Base-by-base conservation (phyloP, 116 monocot genomes). In the Trichopus zeylanicus region DNA sequence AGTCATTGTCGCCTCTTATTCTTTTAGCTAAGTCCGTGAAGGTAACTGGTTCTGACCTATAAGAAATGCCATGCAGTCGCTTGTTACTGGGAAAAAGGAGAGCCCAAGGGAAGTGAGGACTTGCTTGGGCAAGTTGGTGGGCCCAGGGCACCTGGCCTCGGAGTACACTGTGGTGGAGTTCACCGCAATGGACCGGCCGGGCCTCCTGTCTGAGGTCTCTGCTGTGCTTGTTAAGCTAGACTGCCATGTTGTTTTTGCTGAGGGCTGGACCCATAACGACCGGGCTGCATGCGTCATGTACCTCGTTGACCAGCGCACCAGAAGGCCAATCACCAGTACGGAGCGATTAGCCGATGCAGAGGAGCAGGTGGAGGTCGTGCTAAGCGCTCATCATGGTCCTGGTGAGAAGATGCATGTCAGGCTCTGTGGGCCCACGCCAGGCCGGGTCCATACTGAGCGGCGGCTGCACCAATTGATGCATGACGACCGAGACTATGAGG, bases 381-480 rank as follows among this genome's bases (percentile, higher is more conserved):
- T 84, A 8, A 67, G 39, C 19, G 80, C 80, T 16, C 77, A 67
- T 52, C 65, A 66, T 26, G 64, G 48, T 9, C 37, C 65, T 7
- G 53, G 65, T 19, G 74, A 73, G 32, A 32, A 63, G 42, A 48
- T 61, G 46, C 37, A 33, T 7, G 72, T 80, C 30, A n/a, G 47
- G 27, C 6, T 83, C 16, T 39, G 53, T 0, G 67, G 64, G 10
- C 81, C 74, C 2, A 22, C 29, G 9, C 34, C 39, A 22, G 51
- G 67, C 6, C 68, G 61, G 19, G 47, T 71, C 25, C 84, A 89
- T 49, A 69, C 64, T 20, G 81, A 84, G 59, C 62, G 89, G 7
- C 63, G 81, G 24, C 69, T 89, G 25, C 89, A 89, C 72, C 89
- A 84, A 70, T 54, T 87, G 39, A 75, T 86, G 81, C 62, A 39